Conservation (phyloP, 805 yeast species). For the Candida anglica region DNA sequence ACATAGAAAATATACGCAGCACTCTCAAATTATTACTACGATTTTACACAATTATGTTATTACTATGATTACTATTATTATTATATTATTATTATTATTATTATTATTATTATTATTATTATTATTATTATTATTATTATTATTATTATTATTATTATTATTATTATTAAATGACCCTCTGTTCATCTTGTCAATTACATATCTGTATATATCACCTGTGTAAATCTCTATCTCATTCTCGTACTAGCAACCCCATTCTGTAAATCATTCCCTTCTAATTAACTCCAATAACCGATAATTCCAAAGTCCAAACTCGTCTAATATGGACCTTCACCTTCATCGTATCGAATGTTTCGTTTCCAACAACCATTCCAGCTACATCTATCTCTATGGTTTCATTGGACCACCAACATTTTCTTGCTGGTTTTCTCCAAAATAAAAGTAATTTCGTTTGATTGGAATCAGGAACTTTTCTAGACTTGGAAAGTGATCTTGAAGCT, state of each 20-base stretch:
- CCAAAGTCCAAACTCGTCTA: slow-evolving; percentile 96
- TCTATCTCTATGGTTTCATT: slow-evolving; percentile 50
- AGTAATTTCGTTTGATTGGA: slow-evolving; percentile 57
- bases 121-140: too few species aligned
- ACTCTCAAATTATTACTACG: too few species aligned
- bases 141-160: not conserved
- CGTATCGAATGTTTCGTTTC: slow-evolving; percentile 20
- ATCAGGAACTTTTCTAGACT: slow-evolving; percentile 41
- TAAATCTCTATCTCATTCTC: too few species aligned
- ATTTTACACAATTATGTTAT: too few species aligned
- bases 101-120: too few species aligned
- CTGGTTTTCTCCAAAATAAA: slow-evolving; percentile 96
- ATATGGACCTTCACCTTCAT: slow-evolving; percentile 65
- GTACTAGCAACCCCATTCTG: too few species aligned
- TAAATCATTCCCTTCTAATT: too few species aligned
- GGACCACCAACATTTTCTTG: slow-evolving; percentile 98
- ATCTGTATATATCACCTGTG: not conserved
- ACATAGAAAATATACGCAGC: too few species aligned
- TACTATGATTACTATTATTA: too few species aligned
- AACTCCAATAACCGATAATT: slow-evolving; percentile 84
- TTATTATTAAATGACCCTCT: not conserved
- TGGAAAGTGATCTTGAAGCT: slow-evolving; percentile 55
- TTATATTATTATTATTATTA: too few species aligned
- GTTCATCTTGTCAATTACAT: not conserved
- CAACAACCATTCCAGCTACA: slow-evolving; percentile 17